These are phyloP conservation scores for Boletus vinaceobasis DNA, from an alignment of 768 basidiomycete genomes.

Conservation along the genomic window DNA sequence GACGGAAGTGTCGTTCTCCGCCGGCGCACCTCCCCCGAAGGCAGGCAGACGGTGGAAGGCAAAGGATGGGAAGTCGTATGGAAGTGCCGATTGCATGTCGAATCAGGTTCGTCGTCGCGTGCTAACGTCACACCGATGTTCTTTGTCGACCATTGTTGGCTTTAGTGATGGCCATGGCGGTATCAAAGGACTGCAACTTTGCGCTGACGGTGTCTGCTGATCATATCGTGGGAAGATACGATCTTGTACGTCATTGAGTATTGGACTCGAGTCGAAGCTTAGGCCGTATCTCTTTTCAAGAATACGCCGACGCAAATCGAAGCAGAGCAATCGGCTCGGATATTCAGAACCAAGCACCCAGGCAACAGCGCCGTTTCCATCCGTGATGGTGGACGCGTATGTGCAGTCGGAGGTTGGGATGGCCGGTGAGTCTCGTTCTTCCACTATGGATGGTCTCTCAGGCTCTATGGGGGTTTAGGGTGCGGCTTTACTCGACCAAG, in stretches of 20 bases:
- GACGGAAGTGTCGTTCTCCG: constrained; percentile 80
- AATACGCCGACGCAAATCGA: constrained; percentile 10
- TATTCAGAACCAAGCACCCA: constrained; percentile 65
- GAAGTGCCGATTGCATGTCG: constrained; percentile 63
- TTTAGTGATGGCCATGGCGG: constrained; percentile 83
- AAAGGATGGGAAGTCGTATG: constrained; percentile 71
- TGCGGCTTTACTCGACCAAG: constrained; percentile 80
- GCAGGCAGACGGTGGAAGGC: constrained; percentile 55
- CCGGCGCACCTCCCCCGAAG: constrained; percentile 38
- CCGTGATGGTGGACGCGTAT: constrained; percentile 69
- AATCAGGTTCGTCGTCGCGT: constrained; percentile 52
- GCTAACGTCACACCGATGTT: background rate
- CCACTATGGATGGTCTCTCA: background rate
- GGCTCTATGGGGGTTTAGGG: constrained; percentile 38
- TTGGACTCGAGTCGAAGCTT: background rate
- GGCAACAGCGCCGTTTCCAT: constrained; percentile 80
- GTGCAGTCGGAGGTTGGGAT: constrained; percentile 93
- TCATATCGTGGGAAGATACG: constrained; percentile 66
- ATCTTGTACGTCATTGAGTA: constrained; percentile 39
- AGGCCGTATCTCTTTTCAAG: background rate
- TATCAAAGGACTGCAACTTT: constrained; percentile 53
- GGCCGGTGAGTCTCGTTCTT: constrained; percentile 61
- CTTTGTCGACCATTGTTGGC: background rate
- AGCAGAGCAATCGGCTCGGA: constrained; percentile 26
- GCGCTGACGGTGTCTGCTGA: constrained; percentile 86